These are phyloP conservation scores for Isoetes engelmannii DNA, from an alignment of 83 land plant genomes.

Conservation along the genomic window DNA sequence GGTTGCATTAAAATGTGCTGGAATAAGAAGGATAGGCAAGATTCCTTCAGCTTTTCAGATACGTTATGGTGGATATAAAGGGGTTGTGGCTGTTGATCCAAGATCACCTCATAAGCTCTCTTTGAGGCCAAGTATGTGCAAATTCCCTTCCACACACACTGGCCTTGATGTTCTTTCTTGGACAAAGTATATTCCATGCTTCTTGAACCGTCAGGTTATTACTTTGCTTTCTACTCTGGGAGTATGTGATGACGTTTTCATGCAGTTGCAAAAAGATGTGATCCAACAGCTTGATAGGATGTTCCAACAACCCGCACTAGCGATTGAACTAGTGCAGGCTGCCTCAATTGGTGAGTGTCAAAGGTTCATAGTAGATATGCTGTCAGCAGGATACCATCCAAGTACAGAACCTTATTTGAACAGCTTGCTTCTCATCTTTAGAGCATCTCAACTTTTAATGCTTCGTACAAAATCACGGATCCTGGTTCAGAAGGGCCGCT, in stretches of 20 bases:
- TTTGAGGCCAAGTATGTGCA: constrained; percentile 62
- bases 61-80: constrained; percentile 87
- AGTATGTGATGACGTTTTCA: constrained; percentile 45
- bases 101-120: constrained; percentile 52
- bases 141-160: constrained; percentile 54
- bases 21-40: constrained; percentile 27
- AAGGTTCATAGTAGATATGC: constrained; percentile 43
- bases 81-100: constrained; percentile 74
- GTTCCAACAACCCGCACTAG: constrained; percentile 43
- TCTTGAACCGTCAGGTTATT: constrained; percentile 72
- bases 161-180: constrained; percentile 62
- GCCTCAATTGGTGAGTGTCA: constrained; percentile 31
- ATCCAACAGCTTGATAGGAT: constrained; percentile 45
- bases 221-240: constrained; percentile 70
- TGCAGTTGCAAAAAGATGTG: constrained; percentile 38
- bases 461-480: constrained; percentile 52
- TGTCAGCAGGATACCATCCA: constrained; percentile 64
- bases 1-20: constrained; percentile 57
- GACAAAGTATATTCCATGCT: constrained; percentile 60
- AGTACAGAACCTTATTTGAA: constrained; percentile 58
- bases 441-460: constrained; percentile 47
- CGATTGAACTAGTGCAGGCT: constrained; percentile 42
- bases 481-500: constrained; percentile 66
- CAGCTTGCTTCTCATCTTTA: constrained; percentile 53
- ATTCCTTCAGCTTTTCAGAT: constrained; percentile 80